These are phyloP conservation scores for Neurospora tetrasperma DNA, from an alignment of 495 filamentous ascomycete species.

Conservation along the genomic window DNA sequence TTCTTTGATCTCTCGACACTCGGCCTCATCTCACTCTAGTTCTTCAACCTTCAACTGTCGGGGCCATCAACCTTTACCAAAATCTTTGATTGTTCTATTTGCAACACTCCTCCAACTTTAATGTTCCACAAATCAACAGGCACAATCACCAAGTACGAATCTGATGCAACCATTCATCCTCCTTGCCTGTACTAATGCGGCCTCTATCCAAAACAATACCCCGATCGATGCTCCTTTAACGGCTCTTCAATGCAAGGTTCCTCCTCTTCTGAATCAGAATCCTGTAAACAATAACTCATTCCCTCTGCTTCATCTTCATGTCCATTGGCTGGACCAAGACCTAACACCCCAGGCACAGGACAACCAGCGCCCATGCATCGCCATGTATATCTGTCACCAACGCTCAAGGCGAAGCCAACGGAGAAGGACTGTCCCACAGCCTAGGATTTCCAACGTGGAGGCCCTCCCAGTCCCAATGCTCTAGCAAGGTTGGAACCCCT, in stretches of 20 bases:
- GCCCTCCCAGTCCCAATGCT: slow-evolving; percentile 19
- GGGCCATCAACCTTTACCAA: not conserved
- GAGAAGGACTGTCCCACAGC: slow-evolving; percentile 7
- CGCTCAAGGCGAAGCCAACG: not conserved
- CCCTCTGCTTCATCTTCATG: not conserved
- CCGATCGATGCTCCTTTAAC: not conserved
- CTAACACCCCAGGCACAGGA: not conserved
- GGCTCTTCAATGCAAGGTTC: not conserved
- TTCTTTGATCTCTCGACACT: not conserved
- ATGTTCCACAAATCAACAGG: not conserved
- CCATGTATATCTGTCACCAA: not conserved
- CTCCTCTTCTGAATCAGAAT: not conserved
- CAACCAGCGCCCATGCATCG: not conserved
- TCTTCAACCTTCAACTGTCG: not conserved
- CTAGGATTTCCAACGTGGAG: slow-evolving; percentile 17
- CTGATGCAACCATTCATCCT: not conserved
- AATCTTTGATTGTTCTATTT: not conserved
- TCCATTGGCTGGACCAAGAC: not conserved
- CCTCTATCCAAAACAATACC: not conserved
- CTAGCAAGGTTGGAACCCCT: slow-evolving; percentile 9
- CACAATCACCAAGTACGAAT: not conserved
- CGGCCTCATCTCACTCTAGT: not conserved
- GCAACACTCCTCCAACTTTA: not conserved
- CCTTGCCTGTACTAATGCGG: not conserved
- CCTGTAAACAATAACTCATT: not conserved